A percentile compares a stretch with the other conserved stretches of the same genome.
phyloP scores from a whole-genome alignment of 2,329 filamentous ascomycete genomes.

The Fusarium sp. region DNA sequence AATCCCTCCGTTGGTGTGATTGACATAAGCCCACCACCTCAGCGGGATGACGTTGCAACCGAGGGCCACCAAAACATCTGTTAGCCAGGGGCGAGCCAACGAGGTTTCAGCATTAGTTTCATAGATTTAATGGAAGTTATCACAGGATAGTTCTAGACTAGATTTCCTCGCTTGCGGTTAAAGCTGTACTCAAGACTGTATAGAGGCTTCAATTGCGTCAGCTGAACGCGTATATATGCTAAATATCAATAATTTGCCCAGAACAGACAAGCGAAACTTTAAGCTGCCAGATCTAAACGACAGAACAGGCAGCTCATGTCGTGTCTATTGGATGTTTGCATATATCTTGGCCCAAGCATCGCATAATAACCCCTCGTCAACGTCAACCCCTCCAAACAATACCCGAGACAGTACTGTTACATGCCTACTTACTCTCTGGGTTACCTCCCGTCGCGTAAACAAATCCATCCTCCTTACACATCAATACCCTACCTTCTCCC shows the following conservation, averaged over 20 bases:
- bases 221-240: slow-evolving; percentile 5
- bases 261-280: background rate
- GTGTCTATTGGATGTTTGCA: background rate
- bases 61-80: background rate
- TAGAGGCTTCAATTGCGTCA: background rate
- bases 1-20: slow-evolving; percentile 15
- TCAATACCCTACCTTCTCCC: background rate
- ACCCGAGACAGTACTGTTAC: slow-evolving; percentile 29
- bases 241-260: background rate
- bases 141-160: background rate
- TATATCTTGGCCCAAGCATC: background rate
- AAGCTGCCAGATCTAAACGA: background rate
- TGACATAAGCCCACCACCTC: slow-evolving; percentile 6
- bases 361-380: slow-evolving; percentile 8
- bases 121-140: slow-evolving; percentile 6
- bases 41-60: slow-evolving; percentile 20
- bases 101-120: slow-evolving; percentile 28
- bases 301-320: slow-evolving; percentile 12
- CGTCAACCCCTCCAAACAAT: slow-evolving; percentile 24
- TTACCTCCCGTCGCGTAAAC: slow-evolving; percentile 15
- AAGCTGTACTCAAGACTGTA: background rate
- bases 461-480: slow-evolving; percentile 1
- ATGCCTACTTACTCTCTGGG: background rate
- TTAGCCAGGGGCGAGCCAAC: slow-evolving; percentile 13
- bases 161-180: background rate